Evolutionary conservation across 1,284 basidiomycete genomes (phyloP), one percentile per base, ranked within the genome.

Genomic region (Sporisorium scitamineum): DNA sequence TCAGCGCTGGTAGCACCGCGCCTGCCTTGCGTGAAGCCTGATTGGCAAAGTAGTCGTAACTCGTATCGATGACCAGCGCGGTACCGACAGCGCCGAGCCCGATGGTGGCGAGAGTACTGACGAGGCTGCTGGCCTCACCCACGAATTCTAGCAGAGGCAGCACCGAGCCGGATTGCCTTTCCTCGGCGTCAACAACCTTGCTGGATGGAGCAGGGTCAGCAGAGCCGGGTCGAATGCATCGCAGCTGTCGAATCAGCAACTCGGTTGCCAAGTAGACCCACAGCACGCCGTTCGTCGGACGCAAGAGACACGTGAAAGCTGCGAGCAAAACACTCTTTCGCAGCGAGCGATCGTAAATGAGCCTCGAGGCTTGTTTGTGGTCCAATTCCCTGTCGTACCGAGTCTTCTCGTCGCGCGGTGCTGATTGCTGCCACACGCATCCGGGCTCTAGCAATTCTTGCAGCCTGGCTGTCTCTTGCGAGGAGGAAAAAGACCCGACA

Each of bases 261-360:
- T 76, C 65, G 0, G 32, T 27, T 2, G 70, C 65, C 14, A 84
- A 59, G 80, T 90, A 93, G 2, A 89, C 70, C 95, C 95, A 98
- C 22, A 97, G 89, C 3, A 97, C 88, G 3, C 90, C 90, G 78
- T 93, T 96, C 0, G 95, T 97, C 1, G 95, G 92, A 8, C 96
- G 89, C 20, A 97, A 87, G 47, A 92, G 89, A 78, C 93, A 94
- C 1, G 93, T 91, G 9, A 93, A 66, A 0, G 92, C 92, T 1
- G 92, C 93, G 2, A 79, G 61, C 41, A 41, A 20, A 10, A 76
- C 34, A 31, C 69, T 68, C 18, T 52, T 67, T 4, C 41, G 54
- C 6, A 68, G 50, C 18, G 52, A 32, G 0, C 52, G 53, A 48
- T 68, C 61, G 53, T 71, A 76, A 1, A 71, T 29, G 4, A 24